Evolutionary conservation across 495 filamentous ascomycete species (phyloP), one percentile per base, ranked within the genome.

Genomic region (Hypoxylon lienhwacheense): DNA sequence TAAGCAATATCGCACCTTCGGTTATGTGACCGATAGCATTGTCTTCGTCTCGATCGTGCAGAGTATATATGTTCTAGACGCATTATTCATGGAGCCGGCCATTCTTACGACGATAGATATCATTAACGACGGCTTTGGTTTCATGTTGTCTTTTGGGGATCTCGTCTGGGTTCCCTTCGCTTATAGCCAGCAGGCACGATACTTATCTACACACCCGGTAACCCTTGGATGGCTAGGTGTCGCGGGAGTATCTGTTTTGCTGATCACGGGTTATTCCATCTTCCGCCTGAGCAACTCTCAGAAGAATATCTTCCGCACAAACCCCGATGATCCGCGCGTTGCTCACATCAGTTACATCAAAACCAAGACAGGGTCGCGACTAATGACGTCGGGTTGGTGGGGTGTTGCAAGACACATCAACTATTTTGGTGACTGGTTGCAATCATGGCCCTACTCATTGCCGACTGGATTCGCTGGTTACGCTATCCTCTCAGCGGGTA

Each of bases 91-190:
- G 83, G 93, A 98, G 67, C 81, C 90, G 0, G 86, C 92, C 1
- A 85, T 98, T 53, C 77, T 98, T 61, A 97, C 95, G 2, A 97
- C 90, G 7, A 97, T 98, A 72, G 95, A 98, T 69, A 87, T 97
- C 65, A 95, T 85, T 48, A 88, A 84, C 63, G 93, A 98, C 63
- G 95, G 93, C 10, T 97, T 97, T 61, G 95, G 93, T 35, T 90
- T 87, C 69, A 98, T 98, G 93, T 74, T 98, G n/a, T 77, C 88
- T 1, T 97, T 97, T 58, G 93, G 92, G 25, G 93, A 97, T 63
- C 77, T 97, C 3, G 88, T 85, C 60, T 97, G 93, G 95, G 78
- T 97, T 7, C 93, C 93, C 2, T 91, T 97, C 74, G 75, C 87
- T 45, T 97, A 96, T 78, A 86, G 81, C 29, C 74, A 90, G 41